phyloP scores from a whole-genome alignment of 192 early-diverging fungal species.

The Mycoemilia scoparia region DNA sequence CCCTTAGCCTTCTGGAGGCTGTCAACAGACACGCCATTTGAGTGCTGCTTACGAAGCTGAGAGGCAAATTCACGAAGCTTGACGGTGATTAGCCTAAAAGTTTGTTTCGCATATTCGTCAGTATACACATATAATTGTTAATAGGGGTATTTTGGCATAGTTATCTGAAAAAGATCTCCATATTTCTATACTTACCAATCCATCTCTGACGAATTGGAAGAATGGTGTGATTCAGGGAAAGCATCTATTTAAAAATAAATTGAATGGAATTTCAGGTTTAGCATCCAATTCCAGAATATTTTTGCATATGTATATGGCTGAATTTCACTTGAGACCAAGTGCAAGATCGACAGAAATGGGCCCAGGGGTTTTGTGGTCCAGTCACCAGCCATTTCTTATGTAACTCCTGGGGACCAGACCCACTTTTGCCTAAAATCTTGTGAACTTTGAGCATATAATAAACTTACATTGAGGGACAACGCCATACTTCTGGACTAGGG shows the following conservation, averaged over 20 bases:
- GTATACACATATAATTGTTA: too few species aligned
- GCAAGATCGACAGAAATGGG: background rate
- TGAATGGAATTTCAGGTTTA: background rate
- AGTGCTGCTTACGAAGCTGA: slow-evolving; percentile 32
- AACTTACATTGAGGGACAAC: slow-evolving; percentile 58
- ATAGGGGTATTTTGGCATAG: too few species aligned
- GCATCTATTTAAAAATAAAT: too few species aligned
- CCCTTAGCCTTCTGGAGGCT: slow-evolving; percentile 34
- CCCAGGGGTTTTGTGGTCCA: too few species aligned
- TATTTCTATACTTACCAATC: too few species aligned
- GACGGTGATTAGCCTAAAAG: slow-evolving; percentile 34
- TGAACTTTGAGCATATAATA: too few species aligned
- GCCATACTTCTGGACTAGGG: slow-evolving; percentile 56
- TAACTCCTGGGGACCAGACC: too few species aligned
- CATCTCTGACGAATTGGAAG: slow-evolving; percentile 37
- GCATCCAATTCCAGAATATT: background rate
- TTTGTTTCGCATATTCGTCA: too few species aligned
- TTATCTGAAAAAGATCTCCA: too few species aligned
- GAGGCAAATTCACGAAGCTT: slow-evolving; percentile 53
- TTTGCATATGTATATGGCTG: too few species aligned
- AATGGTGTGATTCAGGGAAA: slow-evolving; percentile 47
- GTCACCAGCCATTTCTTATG: too few species aligned
- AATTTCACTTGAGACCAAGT: background rate
- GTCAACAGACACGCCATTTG: slow-evolving; percentile 14
- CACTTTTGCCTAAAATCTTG: too few species aligned